phyloP scores from a whole-genome alignment of 768 basidiomycete genomes.

The Macrolepiota albuminosa region DNA sequence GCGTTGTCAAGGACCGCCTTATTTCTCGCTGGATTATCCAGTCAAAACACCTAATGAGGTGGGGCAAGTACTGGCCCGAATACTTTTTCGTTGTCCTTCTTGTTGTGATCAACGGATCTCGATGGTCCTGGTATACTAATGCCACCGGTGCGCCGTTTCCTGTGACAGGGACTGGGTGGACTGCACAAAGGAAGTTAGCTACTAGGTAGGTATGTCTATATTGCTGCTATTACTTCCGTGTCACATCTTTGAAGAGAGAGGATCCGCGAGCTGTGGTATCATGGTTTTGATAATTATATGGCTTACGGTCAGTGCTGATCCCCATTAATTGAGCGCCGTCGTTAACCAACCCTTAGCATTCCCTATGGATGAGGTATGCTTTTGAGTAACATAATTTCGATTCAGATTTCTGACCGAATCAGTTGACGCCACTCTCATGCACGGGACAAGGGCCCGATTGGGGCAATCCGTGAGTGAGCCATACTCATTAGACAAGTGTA shows the following conservation, averaged over 20 bases:
- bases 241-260: constrained; percentile 43
- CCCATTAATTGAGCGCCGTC: background rate
- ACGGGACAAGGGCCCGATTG: constrained; percentile 84
- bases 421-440: constrained; percentile 91
- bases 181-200: constrained; percentile 48
- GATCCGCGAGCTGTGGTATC: constrained; percentile 80
- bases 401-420: constrained; percentile 7
- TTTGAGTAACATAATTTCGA: background rate
- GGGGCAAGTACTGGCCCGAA: constrained; percentile 49
- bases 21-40: constrained; percentile 2
- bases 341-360: constrained; percentile 50
- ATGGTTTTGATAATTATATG: constrained; percentile 91
- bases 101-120: constrained; percentile 28
- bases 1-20: background rate
- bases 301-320: constrained; percentile 48
- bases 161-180: constrained; percentile 41
- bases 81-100: constrained; percentile 37
- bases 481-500: background rate
- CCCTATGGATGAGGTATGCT: constrained; percentile 73
- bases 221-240: background rate
- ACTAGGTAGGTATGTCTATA: constrained; percentile 40
- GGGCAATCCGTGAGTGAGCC: constrained; percentile 63
- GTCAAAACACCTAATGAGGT: constrained; percentile 36
- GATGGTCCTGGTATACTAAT: constrained; percentile 26
- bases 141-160: constrained; percentile 30